A percentile compares a stretch with the other conserved stretches of the same genome.
Evolutionary conservation across 257 asterid species (phyloP).

Genomic region (Primulina tabacum): DNA sequence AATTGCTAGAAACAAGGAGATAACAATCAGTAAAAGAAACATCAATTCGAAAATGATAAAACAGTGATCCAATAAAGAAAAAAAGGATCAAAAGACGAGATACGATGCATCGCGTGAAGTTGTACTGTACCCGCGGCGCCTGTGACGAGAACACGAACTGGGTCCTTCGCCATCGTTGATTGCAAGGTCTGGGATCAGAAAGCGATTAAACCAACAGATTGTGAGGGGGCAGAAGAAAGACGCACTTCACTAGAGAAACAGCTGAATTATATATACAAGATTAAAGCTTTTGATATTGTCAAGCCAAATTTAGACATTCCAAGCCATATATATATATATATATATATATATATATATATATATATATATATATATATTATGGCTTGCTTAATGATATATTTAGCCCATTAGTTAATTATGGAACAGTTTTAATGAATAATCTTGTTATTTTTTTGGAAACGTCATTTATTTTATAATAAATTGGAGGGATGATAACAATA

Average conservation of each 20-base stretch:
- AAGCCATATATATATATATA: not conserved
- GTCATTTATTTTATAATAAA: too few species aligned
- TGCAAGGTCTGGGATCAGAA: constrained; percentile 11
- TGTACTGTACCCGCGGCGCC: constrained; percentile 38
- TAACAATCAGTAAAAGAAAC: not conserved
- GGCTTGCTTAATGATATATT: too few species aligned
- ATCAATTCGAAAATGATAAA: not conserved
- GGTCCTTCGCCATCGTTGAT: constrained; percentile 32
- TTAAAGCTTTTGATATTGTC: not conserved
- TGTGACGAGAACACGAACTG: constrained; percentile 42
- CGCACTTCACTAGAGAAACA: not conserved
- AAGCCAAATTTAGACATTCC: not conserved
- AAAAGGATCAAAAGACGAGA: constrained; percentile 8
- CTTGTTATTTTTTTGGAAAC: too few species aligned
- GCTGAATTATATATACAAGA: constrained; percentile 11
- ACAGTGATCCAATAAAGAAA: not conserved
- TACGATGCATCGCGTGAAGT: not conserved
- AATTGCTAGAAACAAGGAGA: not conserved
- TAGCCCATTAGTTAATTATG: too few species aligned
- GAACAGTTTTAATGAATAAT: too few species aligned
- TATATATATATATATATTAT: too few species aligned
- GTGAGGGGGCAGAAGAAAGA: not conserved
- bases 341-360: too few species aligned
- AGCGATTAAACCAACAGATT: not conserved
- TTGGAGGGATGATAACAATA: too few species aligned